Conservation (phyloP, 495 filamentous ascomycete species). For the Penicillium roqueforti region DNA sequence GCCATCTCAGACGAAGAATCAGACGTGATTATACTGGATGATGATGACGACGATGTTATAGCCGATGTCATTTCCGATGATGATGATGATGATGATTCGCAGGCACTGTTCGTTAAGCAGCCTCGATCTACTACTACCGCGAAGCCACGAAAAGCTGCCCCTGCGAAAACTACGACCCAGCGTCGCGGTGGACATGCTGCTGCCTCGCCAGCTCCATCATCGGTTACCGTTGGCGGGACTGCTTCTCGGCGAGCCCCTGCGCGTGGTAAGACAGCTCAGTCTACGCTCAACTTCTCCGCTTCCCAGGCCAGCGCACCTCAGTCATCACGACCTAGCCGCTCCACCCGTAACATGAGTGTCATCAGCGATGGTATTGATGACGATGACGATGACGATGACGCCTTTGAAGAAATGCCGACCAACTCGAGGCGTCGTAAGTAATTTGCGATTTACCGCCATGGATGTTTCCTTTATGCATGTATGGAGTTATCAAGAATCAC, state of each 20-base stretch:
- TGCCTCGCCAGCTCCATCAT: slow-evolving; percentile 43
- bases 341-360: slow-evolving; percentile 37
- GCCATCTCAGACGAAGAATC: slow-evolving; percentile 54
- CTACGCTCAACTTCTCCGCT: slow-evolving; percentile 67
- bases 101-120: slow-evolving; percentile 52
- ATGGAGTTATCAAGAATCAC: neutral
- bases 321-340: slow-evolving; percentile 41
- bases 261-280: slow-evolving; percentile 50
- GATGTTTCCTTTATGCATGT: slow-evolving; percentile 1
- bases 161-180: slow-evolving; percentile 28
- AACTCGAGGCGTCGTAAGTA: slow-evolving; percentile 14
- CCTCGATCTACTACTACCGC: slow-evolving; percentile 32
- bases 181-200: slow-evolving; percentile 31
- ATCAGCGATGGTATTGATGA: slow-evolving; percentile 58
- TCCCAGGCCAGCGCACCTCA: slow-evolving; percentile 46
- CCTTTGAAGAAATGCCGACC: slow-evolving; percentile 61
- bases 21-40: slow-evolving; percentile 60
- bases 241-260: slow-evolving; percentile 31
- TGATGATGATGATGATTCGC: slow-evolving; percentile 33
- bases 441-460: neutral
- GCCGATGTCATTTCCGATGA: slow-evolving; percentile 31
- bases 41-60: slow-evolving; percentile 55
- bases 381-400: slow-evolving; percentile 79
- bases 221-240: slow-evolving; percentile 36
- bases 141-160: slow-evolving; percentile 26